Evolutionary conservation across 2,329 filamentous ascomycete genomes (phyloP).

Genomic region (Akanthomyces lecanii): DNA sequence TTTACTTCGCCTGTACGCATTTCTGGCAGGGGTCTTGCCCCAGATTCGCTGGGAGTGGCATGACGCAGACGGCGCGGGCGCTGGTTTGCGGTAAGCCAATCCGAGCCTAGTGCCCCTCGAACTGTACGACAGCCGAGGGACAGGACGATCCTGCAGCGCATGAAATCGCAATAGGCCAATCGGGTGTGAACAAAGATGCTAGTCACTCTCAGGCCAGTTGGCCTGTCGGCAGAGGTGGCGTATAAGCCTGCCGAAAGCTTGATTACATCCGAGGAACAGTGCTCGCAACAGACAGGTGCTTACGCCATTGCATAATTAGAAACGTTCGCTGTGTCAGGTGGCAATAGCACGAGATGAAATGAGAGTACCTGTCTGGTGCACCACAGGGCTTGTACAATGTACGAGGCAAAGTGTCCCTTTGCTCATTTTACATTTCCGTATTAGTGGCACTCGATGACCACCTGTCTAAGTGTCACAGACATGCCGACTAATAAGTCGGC

Average conservation of each 20-base stretch:
- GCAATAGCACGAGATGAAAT: neutral
- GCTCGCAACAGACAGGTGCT: neutral
- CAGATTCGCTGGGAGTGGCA: slow-evolving; percentile 27
- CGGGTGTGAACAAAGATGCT: neutral
- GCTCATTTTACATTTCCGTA: neutral
- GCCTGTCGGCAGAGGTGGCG: neutral
- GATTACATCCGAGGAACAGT: neutral
- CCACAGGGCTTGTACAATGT: neutral
- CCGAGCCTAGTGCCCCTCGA: neutral
- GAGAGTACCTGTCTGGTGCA: too few relatives aligned
- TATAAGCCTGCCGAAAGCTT: neutral
- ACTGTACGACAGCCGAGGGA: slow-evolving; percentile 8
- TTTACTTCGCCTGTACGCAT: neutral
- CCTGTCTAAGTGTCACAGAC: neutral
- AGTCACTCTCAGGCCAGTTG: too few relatives aligned
- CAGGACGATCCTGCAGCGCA: neutral
- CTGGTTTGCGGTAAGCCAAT: slow-evolving; percentile 15
- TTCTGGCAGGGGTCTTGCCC: slow-evolving; percentile 29
- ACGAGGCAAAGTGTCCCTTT: neutral
- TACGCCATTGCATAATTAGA: neutral
- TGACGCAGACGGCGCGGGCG: neutral
- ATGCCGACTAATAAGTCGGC: neutral
- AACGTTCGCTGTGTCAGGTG: neutral
- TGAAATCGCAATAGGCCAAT: neutral
- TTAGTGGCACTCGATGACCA: neutral